Evolutionary conservation across 1,284 basidiomycete species (phyloP).

Genomic region (Farysia itapuensis): DNA sequence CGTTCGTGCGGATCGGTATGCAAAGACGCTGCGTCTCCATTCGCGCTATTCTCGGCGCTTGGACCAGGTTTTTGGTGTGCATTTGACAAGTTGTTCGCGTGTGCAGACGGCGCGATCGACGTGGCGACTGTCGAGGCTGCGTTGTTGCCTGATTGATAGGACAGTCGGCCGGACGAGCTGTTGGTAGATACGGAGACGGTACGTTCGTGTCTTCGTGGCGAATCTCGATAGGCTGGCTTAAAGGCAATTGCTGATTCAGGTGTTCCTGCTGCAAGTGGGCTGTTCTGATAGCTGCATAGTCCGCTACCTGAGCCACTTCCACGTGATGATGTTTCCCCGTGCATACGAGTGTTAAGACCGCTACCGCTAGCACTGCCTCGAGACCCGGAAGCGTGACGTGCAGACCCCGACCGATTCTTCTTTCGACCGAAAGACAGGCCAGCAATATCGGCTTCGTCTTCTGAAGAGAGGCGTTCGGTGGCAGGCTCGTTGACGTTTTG

Average conservation of each 20-base stretch:
- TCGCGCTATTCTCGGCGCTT: background rate
- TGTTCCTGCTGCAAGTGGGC: background rate
- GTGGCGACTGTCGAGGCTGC: slow-evolving; percentile 8
- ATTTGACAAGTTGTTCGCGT: slow-evolving; percentile 8
- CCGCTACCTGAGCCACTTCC: slow-evolving; percentile 9
- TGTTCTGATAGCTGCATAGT: background rate
- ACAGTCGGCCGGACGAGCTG: slow-evolving; percentile 21
- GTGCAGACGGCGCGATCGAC: slow-evolving; percentile 1
- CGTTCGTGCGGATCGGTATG: slow-evolving; percentile 1
- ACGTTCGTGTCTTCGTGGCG: slow-evolving; percentile 40
- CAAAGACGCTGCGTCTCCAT: background rate
- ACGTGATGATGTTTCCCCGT: slow-evolving; percentile 17
- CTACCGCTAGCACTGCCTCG: slow-evolving; percentile 15
- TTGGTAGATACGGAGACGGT: slow-evolving; percentile 21
- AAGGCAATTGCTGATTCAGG: slow-evolving; percentile 5
- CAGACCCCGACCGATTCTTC: slow-evolving; percentile 1
- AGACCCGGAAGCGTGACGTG: slow-evolving; percentile 9
- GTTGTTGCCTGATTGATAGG: slow-evolving; percentile 5
- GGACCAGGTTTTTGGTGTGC: slow-evolving; percentile 4
- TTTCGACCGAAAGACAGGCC: slow-evolving; percentile 43
- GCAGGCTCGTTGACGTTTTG: background rate
- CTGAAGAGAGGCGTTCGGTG: slow-evolving; percentile 7
- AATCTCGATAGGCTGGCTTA: slow-evolving; percentile 29
- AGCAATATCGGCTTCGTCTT: slow-evolving; percentile 52
- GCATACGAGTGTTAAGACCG: slow-evolving; percentile 4